Evolutionary conservation across 176 grass and related monocot genomes (phyloP).

Genomic region (Phoenix roebelenii): DNA sequence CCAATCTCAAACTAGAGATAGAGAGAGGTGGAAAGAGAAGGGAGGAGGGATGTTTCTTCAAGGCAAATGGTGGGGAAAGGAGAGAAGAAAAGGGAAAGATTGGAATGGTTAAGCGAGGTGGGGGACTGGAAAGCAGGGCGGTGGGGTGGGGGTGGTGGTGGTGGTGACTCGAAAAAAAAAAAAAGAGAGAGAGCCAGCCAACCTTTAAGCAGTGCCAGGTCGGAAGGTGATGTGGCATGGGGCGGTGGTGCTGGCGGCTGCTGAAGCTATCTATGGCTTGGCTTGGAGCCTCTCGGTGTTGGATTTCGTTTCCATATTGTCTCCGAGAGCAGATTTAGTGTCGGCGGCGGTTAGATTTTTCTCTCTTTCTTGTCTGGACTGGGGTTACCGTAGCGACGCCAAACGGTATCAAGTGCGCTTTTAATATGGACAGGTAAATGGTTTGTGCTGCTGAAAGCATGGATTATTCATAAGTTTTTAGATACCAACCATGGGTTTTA

Average conservation of each 20-base stretch:
- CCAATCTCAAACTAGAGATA: constrained; percentile 16
- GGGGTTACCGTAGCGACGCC: no score
- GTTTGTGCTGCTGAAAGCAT: no score
- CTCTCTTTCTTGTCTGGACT: no score
- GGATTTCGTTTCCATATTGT: no score
- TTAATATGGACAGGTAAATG: no score
- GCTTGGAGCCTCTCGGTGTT: no score
- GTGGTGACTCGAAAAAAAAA: constrained; percentile 1
- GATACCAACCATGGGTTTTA: no score
- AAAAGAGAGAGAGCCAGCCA: background rate
- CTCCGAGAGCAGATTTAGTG: no score
- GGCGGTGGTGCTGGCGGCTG: constrained; percentile 11
- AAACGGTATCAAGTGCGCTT: no score
- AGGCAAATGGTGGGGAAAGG: constrained; percentile 9
- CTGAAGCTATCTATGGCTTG: background rate
- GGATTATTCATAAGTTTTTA: no score
- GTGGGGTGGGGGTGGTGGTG: constrained; percentile 23
- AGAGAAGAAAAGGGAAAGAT: constrained; percentile 24
- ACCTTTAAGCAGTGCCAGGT: background rate
- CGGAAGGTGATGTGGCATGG: constrained; percentile 10
- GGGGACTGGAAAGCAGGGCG: constrained; percentile 21
- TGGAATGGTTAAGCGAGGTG: constrained; percentile 28
- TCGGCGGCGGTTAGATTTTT: no score
- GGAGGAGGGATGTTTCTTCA: background rate
- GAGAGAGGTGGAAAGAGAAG: background rate